Percentiles rank a stretch among this genome's conserved stretches.
Evolutionary conservation across 2,329 filamentous ascomycete species (phyloP).

Genomic region (Aspergillus fumigatus): DNA sequence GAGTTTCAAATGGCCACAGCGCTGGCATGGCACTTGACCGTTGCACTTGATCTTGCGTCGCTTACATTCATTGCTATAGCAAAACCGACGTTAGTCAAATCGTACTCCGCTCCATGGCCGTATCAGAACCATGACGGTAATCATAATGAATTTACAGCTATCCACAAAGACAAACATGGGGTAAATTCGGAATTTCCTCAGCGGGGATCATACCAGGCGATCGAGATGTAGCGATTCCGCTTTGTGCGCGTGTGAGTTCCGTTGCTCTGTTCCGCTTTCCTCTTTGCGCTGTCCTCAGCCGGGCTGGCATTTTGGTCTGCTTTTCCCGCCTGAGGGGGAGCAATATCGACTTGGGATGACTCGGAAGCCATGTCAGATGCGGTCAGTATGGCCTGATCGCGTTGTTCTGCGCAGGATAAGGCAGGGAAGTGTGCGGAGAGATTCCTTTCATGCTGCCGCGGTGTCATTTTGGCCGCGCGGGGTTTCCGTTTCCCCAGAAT

Average conservation of each 20-base stretch:
- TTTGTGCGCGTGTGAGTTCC: slow-evolving; percentile 54
- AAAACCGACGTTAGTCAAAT: slow-evolving; percentile 8
- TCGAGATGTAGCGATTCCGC: slow-evolving; percentile 64
- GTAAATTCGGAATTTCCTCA: neutral
- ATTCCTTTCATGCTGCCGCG: slow-evolving; percentile 24
- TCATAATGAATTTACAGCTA: neutral
- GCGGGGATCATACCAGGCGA: slow-evolving; percentile 53
- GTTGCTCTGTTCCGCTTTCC: slow-evolving; percentile 41
- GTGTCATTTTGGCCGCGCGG: slow-evolving; percentile 14
- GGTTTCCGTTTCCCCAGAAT: slow-evolving; percentile 32
- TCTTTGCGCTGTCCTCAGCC: slow-evolving; percentile 31
- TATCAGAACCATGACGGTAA: neutral
- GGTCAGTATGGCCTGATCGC: slow-evolving; percentile 2
- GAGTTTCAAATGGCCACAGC: slow-evolving; percentile 60
- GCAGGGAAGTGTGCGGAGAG: slow-evolving; percentile 29
- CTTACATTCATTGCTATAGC: slow-evolving; percentile 58
- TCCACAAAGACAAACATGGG: neutral
- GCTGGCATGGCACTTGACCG: slow-evolving; percentile 60
- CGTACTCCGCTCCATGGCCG: neutral
- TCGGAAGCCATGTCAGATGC: slow-evolving; percentile 29
- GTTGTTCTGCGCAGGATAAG: slow-evolving; percentile 9
- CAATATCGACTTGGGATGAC: slow-evolving; percentile 27
- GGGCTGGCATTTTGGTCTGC: slow-evolving; percentile 21
- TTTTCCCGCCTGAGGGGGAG: slow-evolving; percentile 18
- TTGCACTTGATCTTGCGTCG: slow-evolving; percentile 66